Base-by-base conservation (phyloP, 352 stramenopile species). In the Phytophthora ohioensis region DNA sequence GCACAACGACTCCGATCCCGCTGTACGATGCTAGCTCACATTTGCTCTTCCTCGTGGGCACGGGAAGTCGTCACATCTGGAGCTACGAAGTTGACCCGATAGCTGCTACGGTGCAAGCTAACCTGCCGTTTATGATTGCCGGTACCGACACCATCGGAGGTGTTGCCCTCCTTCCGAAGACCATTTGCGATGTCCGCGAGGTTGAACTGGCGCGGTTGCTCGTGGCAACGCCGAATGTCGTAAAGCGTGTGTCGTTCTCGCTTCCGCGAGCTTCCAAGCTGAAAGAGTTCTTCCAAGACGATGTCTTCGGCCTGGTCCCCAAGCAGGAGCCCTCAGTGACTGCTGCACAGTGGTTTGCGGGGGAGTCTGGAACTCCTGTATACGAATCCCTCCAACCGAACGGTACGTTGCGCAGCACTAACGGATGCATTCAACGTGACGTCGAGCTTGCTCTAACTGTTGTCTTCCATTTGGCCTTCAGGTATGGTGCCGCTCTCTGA, bases 251-350 rank as follows among this genome's bases (percentile, higher is more conserved):
- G 1, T 88, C 81, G 15, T 96, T 96, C 46, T 79, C 72, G 27
- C 66, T 96, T 27, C 87, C 88, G 3, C 81, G 88, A 42, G 80
- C 84, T 10, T 71, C 88, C 12, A 91, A 86, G 52, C 75, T 93
- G 5, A 83, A 84, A 39, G 61, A 82, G 41, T 96, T 85, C 56
- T 96, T 94, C 67, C 88, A 96, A 67, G 88, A 94, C 59, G 87
- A 96, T 57, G 67, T 96, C 8, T 94, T 81, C 41, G 79, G 79
- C 4, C 71, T 78, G 13, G 61, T 88, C 9, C 75, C 69, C 10
- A 72, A 67, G 15, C 32, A 66, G 7, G 54, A 71, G 34, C 71
- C 86, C 12, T 66, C 72, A 39, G 42, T 91, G 11, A 76, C 60
- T 36, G 60, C 77, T 1, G 61, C 49, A 10, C 53, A 84, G 41